A percentile compares a stretch with the other conserved stretches of the same genome.
These are phyloP conservation scores for Amoebophrya sp. DNA, from an alignment of 169 alveolate genomes.

Conservation along the genomic window DNA sequence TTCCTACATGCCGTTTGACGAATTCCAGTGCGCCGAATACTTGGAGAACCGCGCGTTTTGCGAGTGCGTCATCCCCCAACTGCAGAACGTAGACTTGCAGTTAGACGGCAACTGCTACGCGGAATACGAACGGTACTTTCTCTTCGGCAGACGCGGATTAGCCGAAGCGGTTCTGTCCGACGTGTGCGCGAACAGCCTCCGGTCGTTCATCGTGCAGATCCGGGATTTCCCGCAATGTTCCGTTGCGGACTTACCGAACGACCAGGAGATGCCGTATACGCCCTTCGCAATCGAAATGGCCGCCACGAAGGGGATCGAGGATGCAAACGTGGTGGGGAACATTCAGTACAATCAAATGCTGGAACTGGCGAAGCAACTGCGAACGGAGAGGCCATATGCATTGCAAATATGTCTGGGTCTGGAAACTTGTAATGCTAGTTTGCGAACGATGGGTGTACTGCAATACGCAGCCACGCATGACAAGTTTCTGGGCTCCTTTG, in stretches of 20 bases:
- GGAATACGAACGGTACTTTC: background rate
- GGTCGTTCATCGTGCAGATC: background rate
- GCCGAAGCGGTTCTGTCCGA: background rate
- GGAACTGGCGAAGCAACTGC: background rate
- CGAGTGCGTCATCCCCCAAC: background rate
- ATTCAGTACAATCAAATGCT: background rate
- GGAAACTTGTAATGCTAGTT: too few relatives aligned
- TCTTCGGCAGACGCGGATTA: background rate
- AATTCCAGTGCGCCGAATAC: background rate
- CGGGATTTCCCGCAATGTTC: background rate
- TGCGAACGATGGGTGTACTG: too few relatives aligned
- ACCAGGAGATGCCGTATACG: background rate
- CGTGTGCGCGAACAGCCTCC: background rate
- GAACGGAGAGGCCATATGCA: too few relatives aligned
- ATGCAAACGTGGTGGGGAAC: background rate
- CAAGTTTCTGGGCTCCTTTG: too few relatives aligned
- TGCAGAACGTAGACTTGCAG: background rate
- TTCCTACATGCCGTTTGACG: background rate
- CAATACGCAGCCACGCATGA: too few relatives aligned
- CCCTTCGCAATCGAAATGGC: background rate
- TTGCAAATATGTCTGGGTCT: too few relatives aligned
- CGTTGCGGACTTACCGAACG: background rate
- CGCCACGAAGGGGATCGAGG: background rate
- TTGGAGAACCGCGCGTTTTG: background rate
- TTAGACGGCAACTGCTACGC: background rate